Base-by-base conservation (phyloP, 2,329 filamentous ascomycete genomes). In the Dactylonectria estremocensis region DNA sequence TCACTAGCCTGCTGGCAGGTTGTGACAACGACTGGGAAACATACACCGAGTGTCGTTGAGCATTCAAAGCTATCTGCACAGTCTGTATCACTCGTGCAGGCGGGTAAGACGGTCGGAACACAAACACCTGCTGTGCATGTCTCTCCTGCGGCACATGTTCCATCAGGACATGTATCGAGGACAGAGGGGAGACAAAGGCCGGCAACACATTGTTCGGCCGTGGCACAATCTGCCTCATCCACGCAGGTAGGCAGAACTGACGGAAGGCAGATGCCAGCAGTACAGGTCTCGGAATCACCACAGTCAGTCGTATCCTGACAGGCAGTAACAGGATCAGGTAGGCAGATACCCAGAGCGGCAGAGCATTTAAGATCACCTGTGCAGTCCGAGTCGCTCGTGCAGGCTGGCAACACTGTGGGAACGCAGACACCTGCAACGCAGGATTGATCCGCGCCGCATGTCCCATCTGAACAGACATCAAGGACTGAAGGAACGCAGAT, bases 11-110 rank as follows among this genome's bases (percentile, higher is more conserved):
- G n/a, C 6, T 45, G n/a, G 13, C 63, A 66, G 14, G n/a, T 22
- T 10, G 63, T 57, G 40, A 66, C 56, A 7, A 66, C 33, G 16
- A 57, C 52, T 2, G 63, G 57, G 2, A 66, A 57, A 35, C 63
- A 66, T 35, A 31, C 20, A 3, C 37, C 20, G 2, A 56, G 16
- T 20, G 24, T 24, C 2, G 50, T 22, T 5, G 55, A 46, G n/a
- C 63, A 66, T n/a, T 43, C 9, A 5, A 43, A n/a, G 9, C 61
- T 37, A 33, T 20, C 16, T 16, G 10, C 10, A 9, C 55, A 58
- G n/a, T 22, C 20, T 5, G 35, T 14, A 13, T 31, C 46, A 9
- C 11, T 37, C 45, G 16, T 14, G 20, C 57, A 60, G 7, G 45
- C 5, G 2, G 46, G 43, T 1, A 60, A n/a, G n/a, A 35, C 4